Conservation (phyloP, 345 rosid genomes). For the Acer negundo region DNA sequence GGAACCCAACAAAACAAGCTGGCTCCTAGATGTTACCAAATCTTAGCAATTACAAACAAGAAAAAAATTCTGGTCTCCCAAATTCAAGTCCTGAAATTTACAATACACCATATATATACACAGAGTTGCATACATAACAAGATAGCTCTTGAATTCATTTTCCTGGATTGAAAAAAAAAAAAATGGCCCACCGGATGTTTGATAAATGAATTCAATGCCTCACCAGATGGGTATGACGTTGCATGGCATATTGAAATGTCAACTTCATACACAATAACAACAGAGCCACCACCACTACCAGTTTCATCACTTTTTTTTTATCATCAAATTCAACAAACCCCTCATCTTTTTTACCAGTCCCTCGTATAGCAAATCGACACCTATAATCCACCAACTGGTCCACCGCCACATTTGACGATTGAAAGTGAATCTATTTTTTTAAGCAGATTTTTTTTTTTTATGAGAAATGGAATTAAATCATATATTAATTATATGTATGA, state of each 20-base stretch:
- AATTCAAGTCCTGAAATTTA: neutral
- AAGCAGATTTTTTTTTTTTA: neutral
- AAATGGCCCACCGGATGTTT: slow-evolving; percentile 10
- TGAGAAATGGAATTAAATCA: neutral
- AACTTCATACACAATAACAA: slow-evolving; percentile 6
- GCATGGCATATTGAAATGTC: slow-evolving; percentile 18
- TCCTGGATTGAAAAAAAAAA: neutral
- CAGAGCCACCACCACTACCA: slow-evolving; percentile 25
- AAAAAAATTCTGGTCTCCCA: neutral
- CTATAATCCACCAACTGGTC: slow-evolving; percentile 8
- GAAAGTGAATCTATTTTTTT: neutral
- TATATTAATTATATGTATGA: neutral
- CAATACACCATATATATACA: neutral
- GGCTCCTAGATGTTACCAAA: neutral
- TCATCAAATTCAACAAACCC: slow-evolving; percentile 2
- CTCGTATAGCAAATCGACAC: neutral
- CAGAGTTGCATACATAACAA: neutral
- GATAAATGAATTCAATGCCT: neutral
- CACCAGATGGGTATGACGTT: neutral
- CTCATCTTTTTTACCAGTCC: neutral
- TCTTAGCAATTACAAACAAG: neutral
- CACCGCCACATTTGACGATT: slow-evolving; percentile 11
- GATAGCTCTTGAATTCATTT: neutral
- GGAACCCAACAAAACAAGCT: slow-evolving; percentile 10
- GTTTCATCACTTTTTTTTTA: slow-evolving; percentile 9